phyloP scores from a whole-genome alignment of 139 green algal species.

The Edaphochlamys debaryana region DNA sequence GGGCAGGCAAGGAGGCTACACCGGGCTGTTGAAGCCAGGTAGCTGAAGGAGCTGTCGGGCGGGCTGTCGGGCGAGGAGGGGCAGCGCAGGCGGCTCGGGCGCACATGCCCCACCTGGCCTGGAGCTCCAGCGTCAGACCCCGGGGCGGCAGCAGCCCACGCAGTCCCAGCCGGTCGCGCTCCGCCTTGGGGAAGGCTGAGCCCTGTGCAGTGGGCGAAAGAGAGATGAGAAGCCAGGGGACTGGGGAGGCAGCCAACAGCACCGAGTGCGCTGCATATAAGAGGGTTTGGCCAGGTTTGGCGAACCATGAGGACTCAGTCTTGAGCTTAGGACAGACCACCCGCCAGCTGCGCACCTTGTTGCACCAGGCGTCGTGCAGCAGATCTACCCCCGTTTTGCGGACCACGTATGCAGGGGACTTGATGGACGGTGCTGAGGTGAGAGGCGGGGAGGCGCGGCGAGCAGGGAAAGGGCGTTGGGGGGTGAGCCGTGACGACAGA shows the following conservation, averaged over 20 bases:
- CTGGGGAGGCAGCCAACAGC: no score
- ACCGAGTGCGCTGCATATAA: no score
- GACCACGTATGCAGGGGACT: slow-evolving; percentile 33
- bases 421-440: background rate
- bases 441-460: background rate
- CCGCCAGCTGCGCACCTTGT: slow-evolving; percentile 58
- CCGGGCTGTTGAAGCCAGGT: background rate
- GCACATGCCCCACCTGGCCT: slow-evolving; percentile 43
- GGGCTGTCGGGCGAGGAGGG: background rate
- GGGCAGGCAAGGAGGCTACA: no score
- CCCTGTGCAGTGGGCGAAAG: no score
- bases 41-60: background rate
- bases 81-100: background rate
- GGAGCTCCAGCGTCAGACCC: slow-evolving; percentile 67
- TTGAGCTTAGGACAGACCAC: no score
- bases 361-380: slow-evolving; percentile 79
- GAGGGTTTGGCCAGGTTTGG: no score
- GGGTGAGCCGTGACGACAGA: no score
- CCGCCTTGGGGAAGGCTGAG: slow-evolving; percentile 80
- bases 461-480: background rate
- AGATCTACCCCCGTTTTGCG: slow-evolving; percentile 65
- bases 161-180: slow-evolving; percentile 90
- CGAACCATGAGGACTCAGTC: no score
- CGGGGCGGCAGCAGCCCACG: slow-evolving; percentile 88
- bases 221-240: no score